Evolutionary conservation across 352 stramenopile genomes (phyloP), one percentile per base, ranked within the genome.

Genomic region (Phytophthora idaei): DNA sequence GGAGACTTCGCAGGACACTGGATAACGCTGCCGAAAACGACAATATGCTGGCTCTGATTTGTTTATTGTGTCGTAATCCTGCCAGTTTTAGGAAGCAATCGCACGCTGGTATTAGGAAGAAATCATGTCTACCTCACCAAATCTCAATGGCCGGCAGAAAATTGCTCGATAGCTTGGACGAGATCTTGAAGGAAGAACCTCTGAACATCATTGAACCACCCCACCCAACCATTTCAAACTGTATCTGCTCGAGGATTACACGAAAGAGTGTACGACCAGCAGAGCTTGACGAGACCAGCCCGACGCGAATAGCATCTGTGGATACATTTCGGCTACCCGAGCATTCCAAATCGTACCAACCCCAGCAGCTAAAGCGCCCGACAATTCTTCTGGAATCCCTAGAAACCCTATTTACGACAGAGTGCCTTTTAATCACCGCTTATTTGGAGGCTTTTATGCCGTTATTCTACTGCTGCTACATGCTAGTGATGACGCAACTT

Each of bases 41-140:
- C 15, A 44, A 55, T 39, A 58, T 72, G 50, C n/a, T 72, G n/a
- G 15, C 45, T 10, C 53, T 61, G 34, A 60, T 67, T 25, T 62
- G 57, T 25, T 56, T 27, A 25, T 34, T 70, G 5, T 70, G 62
- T 41, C 62, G 56, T 1, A 52, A 70, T 39, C 62, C 62, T 6
- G 31, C 36, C 5, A 52, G 15, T 31, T 70, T 70, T 32, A 42
- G 17, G 47, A 70, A 36, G 10, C 56, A 56, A 32, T 15, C n/a
- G 2, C 47, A 55, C 17, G 3, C 14, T 4, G 55, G 62, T 4
- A 59, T 69, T 47, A 44, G 62, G 5, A 64, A 36, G 1, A 47
- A 44, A 2, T 69, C 62, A 7, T 65, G 62, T 25, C 55, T 69
- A n/a, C 62, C 62, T 44, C 55, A 69, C 12, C 47, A 59, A 8